Conservation (phyloP, 257 asterid genomes). For the Nicotiana attenuata region DNA sequence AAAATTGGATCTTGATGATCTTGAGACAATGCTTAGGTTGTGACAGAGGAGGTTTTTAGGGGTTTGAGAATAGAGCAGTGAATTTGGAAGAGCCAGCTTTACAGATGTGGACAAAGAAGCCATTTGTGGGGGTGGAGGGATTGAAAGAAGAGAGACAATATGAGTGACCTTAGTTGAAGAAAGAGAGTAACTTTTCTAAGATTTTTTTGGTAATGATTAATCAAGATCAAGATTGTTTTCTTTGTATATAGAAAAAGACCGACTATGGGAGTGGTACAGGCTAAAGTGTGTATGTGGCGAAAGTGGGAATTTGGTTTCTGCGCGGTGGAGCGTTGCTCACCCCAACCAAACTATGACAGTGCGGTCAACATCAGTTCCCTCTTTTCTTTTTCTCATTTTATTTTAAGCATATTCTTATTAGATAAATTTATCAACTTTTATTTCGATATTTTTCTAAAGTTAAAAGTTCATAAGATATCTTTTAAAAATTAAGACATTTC, state of each 20-base stretch:
- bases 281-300: not conserved
- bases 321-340: not conserved
- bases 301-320: not conserved
- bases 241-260: not conserved
- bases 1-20: conserved; percentile 55
- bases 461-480: too few species aligned
- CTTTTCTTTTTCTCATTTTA: too few species aligned
- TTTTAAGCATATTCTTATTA: too few species aligned
- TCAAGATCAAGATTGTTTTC: too few species aligned
- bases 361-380: not conserved
- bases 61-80: conserved; percentile 39
- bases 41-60: conserved; percentile 39
- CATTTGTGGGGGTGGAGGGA: conserved; percentile 23
- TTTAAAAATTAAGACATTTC: too few species aligned
- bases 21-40: conserved; percentile 28
- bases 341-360: not conserved
- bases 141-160: not conserved
- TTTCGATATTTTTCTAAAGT: too few species aligned
- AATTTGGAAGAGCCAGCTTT: conserved; percentile 40
- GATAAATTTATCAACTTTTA: too few species aligned
- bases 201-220: too few species aligned
- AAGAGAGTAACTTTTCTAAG: too few species aligned
- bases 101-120: conserved; percentile 51
- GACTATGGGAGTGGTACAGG: too few species aligned
- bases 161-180: too few species aligned